phyloP scores from a whole-genome alignment of 805 yeast species.

The Candida sanyiensis region DNA sequence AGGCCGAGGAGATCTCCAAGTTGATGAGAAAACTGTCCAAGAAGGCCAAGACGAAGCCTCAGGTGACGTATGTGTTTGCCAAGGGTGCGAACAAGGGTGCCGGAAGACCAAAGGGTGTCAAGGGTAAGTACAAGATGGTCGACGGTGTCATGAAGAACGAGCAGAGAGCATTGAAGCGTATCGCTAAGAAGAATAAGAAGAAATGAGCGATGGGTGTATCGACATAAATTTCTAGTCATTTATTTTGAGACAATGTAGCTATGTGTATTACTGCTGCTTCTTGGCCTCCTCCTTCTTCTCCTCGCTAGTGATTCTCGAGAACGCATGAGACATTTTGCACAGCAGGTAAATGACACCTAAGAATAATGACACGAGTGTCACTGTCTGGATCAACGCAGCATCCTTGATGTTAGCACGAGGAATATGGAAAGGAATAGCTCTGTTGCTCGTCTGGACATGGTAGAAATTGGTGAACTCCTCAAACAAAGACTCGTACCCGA shows the following conservation, averaged over 20 bases:
- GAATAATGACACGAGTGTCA: conserved; percentile 32
- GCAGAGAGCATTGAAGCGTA: conserved; percentile 85
- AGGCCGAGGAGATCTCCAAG: conserved; percentile 86
- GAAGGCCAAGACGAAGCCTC: conserved; percentile 66
- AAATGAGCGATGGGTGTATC: no score
- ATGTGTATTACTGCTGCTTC: not conserved
- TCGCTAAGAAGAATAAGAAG: conserved; percentile 81
- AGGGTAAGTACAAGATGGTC: conserved; percentile 98
- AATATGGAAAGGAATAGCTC: conserved; percentile 26
- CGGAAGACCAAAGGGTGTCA: conserved; percentile 96
- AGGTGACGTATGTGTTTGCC: conserved; percentile 86
- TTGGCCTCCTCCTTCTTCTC: conserved; percentile 7
- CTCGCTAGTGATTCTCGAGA: not conserved
- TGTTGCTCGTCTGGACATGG: conserved; percentile 23
- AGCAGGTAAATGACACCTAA: conserved; percentile 32
- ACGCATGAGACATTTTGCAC: conserved; percentile 17
- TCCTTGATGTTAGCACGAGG: conserved; percentile 37
- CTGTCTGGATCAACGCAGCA: conserved; percentile 28
- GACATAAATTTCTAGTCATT: no score
- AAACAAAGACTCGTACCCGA: conserved; percentile 43
- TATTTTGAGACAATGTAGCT: not conserved
- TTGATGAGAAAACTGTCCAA: conserved; percentile 77
- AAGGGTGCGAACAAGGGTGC: conserved; percentile 78
- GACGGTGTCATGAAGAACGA: conserved; percentile 98
- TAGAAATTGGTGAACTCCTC: conserved; percentile 41